phyloP scores from a whole-genome alignment of 345 rosid species.

The Citrus glauca region DNA sequence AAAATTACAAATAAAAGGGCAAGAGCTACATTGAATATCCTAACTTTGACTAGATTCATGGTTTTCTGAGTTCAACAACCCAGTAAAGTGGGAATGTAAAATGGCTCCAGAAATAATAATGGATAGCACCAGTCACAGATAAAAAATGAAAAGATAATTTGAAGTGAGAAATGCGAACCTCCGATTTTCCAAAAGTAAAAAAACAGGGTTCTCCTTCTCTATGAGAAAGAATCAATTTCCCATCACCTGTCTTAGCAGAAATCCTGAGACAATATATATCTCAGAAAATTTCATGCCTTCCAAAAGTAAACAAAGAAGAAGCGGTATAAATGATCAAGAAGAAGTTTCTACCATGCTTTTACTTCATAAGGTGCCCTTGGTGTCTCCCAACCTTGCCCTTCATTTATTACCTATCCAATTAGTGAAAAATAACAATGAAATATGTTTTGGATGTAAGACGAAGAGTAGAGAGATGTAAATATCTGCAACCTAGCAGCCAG shows the following conservation, averaged over 20 bases:
- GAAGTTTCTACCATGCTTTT: slow-evolving; percentile 56
- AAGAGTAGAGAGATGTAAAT: neutral
- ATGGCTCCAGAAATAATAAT: neutral
- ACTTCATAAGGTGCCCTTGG: slow-evolving; percentile 96
- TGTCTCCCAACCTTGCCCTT: slow-evolving; percentile 95
- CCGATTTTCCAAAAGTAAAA: slow-evolving; percentile 89
- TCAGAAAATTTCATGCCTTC: slow-evolving; percentile 3
- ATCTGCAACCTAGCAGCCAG: neutral
- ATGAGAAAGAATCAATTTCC: slow-evolving; percentile 50
- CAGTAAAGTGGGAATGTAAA: neutral
- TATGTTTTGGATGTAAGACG: neutral
- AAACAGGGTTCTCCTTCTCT: slow-evolving; percentile 68
- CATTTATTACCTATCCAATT: slow-evolving; percentile 56
- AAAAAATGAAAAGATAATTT: neutral
- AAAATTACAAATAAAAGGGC: neutral
- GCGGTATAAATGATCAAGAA: slow-evolving; percentile 11
- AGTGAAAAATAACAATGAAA: neutral
- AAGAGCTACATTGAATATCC: neutral
- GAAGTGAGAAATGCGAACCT: slow-evolving; percentile 42
- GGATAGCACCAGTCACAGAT: neutral
- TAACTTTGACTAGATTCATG: neutral
- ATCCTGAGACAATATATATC: slow-evolving; percentile 47
- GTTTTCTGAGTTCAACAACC: neutral
- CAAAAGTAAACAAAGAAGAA: slow-evolving; percentile 3
- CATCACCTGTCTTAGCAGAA: slow-evolving; percentile 76